Evolutionary conservation across 345 rosid genomes (phyloP), one percentile per base, ranked within the genome.

Genomic region (Pistacia vera): DNA sequence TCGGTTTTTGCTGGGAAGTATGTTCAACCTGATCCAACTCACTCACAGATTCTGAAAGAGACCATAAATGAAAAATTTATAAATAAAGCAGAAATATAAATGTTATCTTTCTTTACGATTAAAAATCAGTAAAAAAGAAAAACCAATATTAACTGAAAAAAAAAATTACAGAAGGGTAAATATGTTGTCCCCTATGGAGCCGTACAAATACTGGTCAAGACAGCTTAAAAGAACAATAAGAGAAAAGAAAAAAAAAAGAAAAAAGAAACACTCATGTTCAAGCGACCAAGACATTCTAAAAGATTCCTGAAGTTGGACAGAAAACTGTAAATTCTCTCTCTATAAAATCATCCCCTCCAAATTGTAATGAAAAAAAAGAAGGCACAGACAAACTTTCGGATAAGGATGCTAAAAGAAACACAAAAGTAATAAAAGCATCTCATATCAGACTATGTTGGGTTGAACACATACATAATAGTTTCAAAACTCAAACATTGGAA

Each of bases 1-100:
- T 70, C 71, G 88, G 84, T 77, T 90, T 88, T 63, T 74, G 88
- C 76, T 78, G 90, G 64, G 90, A 83, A 81, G 75, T 77, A 56
- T 74, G 84, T 74, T 89, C 96, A 80, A 80, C 86, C 72, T 83
- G 92, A 79, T 88, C 92, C 76, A 85, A 63, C 66, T 78, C 89
- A 78, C 83, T 82, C 59, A 72, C 64, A 66, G 91, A 87, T 78
- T 90, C 99, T 93, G 88, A 71, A 79, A 11, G 14, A 44, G 57
- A 70, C 8, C 18, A 63, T 28, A 25, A 9, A 52, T 33, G 60
- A 65, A 22, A 33, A 51, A 61, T 51, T 18, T 20, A 44, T 38
- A 71, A 64, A 38, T 16, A 70, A 71, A 16, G 1, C 35, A 48
- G 22, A 8, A 30, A 48, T 3, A 35, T 2, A 3, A 17, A 33